Conservation (phyloP, 2,329 filamentous ascomycete genomes). For the Neoscytalidium dimidiatum region DNA sequence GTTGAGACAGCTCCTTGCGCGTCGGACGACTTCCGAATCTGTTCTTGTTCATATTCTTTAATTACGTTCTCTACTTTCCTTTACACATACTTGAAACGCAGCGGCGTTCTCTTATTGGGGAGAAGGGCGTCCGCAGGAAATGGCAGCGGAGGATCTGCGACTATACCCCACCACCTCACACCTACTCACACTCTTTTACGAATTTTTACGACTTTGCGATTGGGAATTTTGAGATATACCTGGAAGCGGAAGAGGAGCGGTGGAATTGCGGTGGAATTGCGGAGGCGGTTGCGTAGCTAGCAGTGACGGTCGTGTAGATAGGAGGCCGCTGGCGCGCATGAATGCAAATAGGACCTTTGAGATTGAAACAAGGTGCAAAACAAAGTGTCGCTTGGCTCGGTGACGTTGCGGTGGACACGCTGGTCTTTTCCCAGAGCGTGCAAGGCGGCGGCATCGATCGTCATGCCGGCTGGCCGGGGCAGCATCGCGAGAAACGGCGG, state of each 20-base stretch:
- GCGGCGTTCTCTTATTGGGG: neutral
- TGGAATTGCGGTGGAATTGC: neutral
- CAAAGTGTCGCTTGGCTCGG: constrained; percentile 1
- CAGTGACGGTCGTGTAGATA: neutral
- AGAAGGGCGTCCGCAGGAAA: neutral
- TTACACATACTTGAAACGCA: constrained; percentile 14
- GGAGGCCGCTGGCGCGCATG: neutral
- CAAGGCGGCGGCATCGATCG: constrained; percentile 6
- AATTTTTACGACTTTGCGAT: neutral
- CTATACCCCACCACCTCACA: constrained; percentile 5
- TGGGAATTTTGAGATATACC: neutral
- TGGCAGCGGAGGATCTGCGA: constrained; percentile 3
- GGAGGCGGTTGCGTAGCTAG: neutral
- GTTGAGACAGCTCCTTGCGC: constrained; percentile 14
- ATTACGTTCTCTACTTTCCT: constrained; percentile 17
- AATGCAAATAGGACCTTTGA: neutral
- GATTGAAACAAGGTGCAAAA: constrained; percentile 14
- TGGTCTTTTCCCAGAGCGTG: constrained; percentile 3
- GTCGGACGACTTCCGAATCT: neutral
- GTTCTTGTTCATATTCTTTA: constrained; percentile 18
- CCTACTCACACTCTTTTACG: constrained; percentile 15
- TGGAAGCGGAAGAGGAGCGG: neutral
- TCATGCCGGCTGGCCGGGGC: neutral
- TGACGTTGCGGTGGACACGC: neutral
- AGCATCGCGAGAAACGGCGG: neutral